Conservation (phyloP, 2,329 filamentous ascomycete species). For the Epichloe gansuensis region DNA sequence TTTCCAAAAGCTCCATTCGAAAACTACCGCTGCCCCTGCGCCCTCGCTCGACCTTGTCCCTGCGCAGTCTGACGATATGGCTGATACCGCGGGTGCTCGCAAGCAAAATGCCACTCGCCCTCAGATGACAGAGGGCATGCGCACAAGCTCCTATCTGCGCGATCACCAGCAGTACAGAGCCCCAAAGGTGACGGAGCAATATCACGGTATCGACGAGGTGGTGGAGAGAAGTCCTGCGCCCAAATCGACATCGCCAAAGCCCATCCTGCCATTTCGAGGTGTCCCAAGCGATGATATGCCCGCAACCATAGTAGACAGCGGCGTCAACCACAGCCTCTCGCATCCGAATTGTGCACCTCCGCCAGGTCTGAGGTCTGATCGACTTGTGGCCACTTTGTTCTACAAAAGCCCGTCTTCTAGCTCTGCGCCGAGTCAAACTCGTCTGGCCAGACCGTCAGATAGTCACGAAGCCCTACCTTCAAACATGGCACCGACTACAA, state of each 20-base stretch:
- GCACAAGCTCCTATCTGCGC: slow-evolving; percentile 48
- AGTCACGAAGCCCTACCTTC: slow-evolving; percentile 28
- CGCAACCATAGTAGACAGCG: slow-evolving; percentile 47
- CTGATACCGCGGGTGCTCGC: slow-evolving; percentile 18
- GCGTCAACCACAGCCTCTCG: slow-evolving; percentile 47
- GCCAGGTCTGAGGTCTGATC: slow-evolving; percentile 33
- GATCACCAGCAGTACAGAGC: slow-evolving; percentile 53
- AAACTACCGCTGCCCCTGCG: not conserved
- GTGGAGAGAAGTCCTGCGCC: slow-evolving; percentile 39
- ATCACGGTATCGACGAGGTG: slow-evolving; percentile 52
- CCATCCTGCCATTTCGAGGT: slow-evolving; percentile 42
- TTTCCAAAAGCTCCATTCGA: too few relatives aligned
- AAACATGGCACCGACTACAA: slow-evolving; percentile 47
- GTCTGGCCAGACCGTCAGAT: slow-evolving; percentile 13
- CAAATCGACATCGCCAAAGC: slow-evolving; percentile 25
- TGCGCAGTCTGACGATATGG: slow-evolving; percentile 15
- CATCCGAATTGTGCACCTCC: slow-evolving; percentile 49
- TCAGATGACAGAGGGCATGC: slow-evolving; percentile 31
- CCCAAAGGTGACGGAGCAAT: slow-evolving; percentile 38
- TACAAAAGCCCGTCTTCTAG: slow-evolving; percentile 34
- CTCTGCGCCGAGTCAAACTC: slow-evolving; percentile 15
- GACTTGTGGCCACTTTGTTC: slow-evolving; percentile 49
- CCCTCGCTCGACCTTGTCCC: not conserved
- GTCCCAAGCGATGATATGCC: slow-evolving; percentile 46
- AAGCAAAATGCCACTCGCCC: slow-evolving; percentile 28